Percentiles rank a stretch among this genome's conserved stretches.
Conservation (phyloP, 139 green algal species). For the Mesotaenium endlicherianum region DNA sequence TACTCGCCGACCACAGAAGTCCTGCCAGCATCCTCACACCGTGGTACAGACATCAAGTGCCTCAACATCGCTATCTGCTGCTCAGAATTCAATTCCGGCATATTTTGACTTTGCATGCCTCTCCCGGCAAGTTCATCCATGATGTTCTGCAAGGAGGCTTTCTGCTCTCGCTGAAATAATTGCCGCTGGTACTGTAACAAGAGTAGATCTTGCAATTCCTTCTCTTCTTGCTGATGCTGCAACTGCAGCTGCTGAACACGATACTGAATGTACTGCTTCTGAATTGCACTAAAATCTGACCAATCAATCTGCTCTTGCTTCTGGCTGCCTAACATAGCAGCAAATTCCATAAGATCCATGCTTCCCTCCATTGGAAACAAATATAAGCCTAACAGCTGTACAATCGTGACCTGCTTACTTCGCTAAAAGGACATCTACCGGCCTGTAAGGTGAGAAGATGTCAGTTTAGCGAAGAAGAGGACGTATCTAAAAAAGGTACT, state of each 20-base stretch:
- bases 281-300: background rate
- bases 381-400: background rate
- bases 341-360: background rate
- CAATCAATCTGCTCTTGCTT: background rate
- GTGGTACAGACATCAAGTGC: no score
- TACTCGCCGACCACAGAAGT: background rate
- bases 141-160: background rate
- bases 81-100: background rate
- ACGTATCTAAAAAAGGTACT: no score
- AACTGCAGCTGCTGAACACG: background rate
- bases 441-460: background rate
- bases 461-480: conserved; percentile 1
- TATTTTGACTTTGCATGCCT: background rate
- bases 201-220: background rate
- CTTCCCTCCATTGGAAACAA: no score
- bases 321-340: background rate
- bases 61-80: no score
- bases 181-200: background rate
- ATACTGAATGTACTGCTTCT: background rate
- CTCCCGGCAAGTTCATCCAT: background rate
- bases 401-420: background rate
- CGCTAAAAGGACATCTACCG: background rate
- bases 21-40: background rate
- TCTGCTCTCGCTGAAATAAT: background rate
- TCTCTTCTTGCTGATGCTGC: background rate